Evolutionary conservation across 192 early-diverging fungal genomes (phyloP).

Genomic region (Podila minutissima): DNA sequence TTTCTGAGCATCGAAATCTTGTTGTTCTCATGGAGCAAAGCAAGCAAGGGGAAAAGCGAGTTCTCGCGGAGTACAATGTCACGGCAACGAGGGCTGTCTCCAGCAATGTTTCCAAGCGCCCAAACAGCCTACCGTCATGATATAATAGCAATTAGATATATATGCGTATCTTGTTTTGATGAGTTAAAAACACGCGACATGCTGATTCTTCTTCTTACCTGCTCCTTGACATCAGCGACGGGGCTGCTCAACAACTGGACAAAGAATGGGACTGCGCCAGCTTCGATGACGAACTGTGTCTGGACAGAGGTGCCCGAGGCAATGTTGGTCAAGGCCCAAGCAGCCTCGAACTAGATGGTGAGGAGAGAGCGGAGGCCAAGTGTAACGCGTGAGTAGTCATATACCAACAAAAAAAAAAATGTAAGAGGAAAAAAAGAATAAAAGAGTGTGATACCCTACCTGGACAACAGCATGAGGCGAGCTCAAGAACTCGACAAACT

Average conservation of each 20-base stretch:
- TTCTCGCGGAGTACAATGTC: constrained; percentile 88
- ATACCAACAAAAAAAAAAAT: too few species aligned
- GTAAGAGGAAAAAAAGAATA: too few species aligned
- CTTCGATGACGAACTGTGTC: constrained; percentile 95
- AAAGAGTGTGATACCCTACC: constrained; percentile 46
- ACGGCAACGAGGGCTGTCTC: constrained; percentile 91
- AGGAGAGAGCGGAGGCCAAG: background rate
- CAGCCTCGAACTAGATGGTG: constrained; percentile 89
- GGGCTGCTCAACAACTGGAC: constrained; percentile 86
- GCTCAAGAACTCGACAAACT: constrained; percentile 94
- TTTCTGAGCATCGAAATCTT: constrained; percentile 98
- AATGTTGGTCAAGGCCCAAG: constrained; percentile 99
- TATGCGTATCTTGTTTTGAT: background rate
- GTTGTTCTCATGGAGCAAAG: constrained; percentile 87
- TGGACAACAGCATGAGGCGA: constrained; percentile 88
- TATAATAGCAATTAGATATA: background rate
- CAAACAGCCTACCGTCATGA: constrained; percentile 81
- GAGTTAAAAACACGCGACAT: background rate
- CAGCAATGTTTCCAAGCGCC: constrained; percentile 99
- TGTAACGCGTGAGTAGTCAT: background rate
- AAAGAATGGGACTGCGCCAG: constrained; percentile 92
- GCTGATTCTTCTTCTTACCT: constrained; percentile 59
- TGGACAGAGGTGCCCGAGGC: constrained; percentile 95
- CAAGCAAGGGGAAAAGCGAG: constrained; percentile 88
- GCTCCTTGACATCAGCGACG: constrained; percentile 92